Base-by-base conservation (phyloP, 2,329 filamentous ascomycete genomes). In the Penicillium verrucosum region DNA sequence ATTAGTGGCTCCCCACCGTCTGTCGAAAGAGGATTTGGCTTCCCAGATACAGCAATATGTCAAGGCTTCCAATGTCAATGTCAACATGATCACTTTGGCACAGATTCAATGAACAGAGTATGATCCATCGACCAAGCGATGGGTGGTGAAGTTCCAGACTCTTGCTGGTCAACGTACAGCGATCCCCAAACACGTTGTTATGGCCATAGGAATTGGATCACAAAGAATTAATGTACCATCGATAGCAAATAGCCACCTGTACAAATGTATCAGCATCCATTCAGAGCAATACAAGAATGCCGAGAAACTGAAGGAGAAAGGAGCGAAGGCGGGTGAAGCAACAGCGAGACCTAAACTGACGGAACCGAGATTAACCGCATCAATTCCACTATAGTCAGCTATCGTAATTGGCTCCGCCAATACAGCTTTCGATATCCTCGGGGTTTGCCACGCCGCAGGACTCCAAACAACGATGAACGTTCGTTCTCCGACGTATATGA, bases 391-490 rank as follows among this genome's bases (percentile, higher is more conserved):
- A 55, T 40, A 80, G 62, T 72, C 70, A 9, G 78, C 73, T 4
- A 61, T 80, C 5, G 71, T 81, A 0, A 67, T 81, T 12, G 78
- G 78, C 36, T 75, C 75, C 21, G 79, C 75, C 50, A 81, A 81
- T 59, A 79, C 78, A 0, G 70, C 65, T 0, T 78, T 81, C 62
- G 78, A 81, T 54, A 73, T 81, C 9, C 74, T 78, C 1, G 73
- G 78, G 59, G 77, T 80, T 63, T 79, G 78, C 67, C 71, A 73
- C 49, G 66, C 73, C 32, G 73, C 74, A 3, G 73, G 73, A 3
- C 64, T 76, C n/a, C 65, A 74, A 25, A 68, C 75, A 16, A 80
- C 78, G 29, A 78, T 81, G 62, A 67, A 79, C 0, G 78, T 79
- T 56, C 74, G 78, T 34, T 73, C 68, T 25, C 71, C 69, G 4